Evolutionary conservation across 2,329 filamentous ascomycete genomes (phyloP), one percentile per base, ranked within the genome.

Genomic region (Fusarium equiseti): DNA sequence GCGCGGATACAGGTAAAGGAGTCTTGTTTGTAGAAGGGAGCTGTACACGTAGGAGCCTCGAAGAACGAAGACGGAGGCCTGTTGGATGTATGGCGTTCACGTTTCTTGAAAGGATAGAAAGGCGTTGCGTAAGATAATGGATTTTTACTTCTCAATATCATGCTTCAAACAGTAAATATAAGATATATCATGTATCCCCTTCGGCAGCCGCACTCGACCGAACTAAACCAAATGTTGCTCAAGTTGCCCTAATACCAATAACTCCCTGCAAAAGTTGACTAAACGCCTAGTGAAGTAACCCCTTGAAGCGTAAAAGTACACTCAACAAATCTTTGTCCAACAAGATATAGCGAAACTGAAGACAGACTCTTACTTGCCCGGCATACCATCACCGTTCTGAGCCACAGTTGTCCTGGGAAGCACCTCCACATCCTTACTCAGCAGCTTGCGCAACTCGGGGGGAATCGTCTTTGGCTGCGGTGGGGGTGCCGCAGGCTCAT

Each of bases 381-480:
- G 77, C 77, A 81, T 79, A 10, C 78, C 80, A 12, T 82, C 80
- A 4, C 79, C 78, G 20, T 79, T 78, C 54, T 79, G 65, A 20
- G 77, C 77, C 22, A 81, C 80, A 15, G 76, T 79, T 43, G 76
- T 76, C 40, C 80, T 77, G 26, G 82, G 80, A 24, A 86, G 76
- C 11, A 85, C 76, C 54, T 84, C 83, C 10, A 86, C 81, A 52
- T 83, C 81, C 45, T 81, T 80, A 70, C 83, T 88, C 43, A 90
- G 75, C 43, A 90, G 74, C 64, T 83, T 83, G 51, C 88, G 82
- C 68, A 90, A 77, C 76, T 89, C 87, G 0, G 87, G 87, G 4
- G 86, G 88, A 53, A 89, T 88, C 16, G 87, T 80, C 75, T 83
- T 86, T 44, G 81, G 77, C 11, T 78, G 72, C 57, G 79, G 66